Conservation (phyloP, 129 eudicot species). For the Smallanthus sonchifolius region DNA sequence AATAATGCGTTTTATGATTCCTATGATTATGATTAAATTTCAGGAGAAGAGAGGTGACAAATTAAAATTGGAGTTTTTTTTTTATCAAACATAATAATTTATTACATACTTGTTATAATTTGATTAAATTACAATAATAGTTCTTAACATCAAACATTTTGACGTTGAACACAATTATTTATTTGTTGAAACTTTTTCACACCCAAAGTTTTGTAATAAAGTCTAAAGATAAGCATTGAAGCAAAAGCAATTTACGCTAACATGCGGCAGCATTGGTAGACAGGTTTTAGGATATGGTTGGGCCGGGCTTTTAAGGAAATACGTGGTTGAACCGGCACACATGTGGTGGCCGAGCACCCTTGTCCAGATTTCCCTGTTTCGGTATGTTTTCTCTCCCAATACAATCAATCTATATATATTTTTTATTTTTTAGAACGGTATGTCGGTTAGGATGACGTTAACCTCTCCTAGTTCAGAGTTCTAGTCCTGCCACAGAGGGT, state of each 20-base stretch:
- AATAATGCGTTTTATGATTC: background rate
- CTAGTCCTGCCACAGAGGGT: too few relatives aligned
- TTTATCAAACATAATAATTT: too few relatives aligned
- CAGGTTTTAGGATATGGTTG: constrained; percentile 90
- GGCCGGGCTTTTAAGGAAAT: constrained; percentile 81
- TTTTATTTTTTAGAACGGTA: too few relatives aligned
- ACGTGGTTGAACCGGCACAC: constrained; percentile 83
- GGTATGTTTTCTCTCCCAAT: constrained; percentile 27
- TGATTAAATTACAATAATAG: too few relatives aligned
- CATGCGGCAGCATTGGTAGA: background rate
- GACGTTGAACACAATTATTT: background rate
- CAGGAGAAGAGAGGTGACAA: too few relatives aligned
- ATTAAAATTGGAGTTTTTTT: too few relatives aligned
- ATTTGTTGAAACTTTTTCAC: too few relatives aligned
- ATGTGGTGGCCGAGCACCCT: constrained; percentile 95
- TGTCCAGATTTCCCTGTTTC: constrained; percentile 75
- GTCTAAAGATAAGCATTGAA: background rate
- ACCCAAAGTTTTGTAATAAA: too few relatives aligned
- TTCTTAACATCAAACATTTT: background rate
- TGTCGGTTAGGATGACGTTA: too few relatives aligned
- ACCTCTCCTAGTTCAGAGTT: too few relatives aligned
- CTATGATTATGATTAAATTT: background rate
- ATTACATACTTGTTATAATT: too few relatives aligned
- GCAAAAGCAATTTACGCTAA: constrained; percentile 15
- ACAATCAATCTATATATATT: too few relatives aligned